Evolutionary conservation across 1,139 yeast species (phyloP), one percentile per base, ranked within the genome.

Genomic region (Saccharomyces hybrid): DNA sequence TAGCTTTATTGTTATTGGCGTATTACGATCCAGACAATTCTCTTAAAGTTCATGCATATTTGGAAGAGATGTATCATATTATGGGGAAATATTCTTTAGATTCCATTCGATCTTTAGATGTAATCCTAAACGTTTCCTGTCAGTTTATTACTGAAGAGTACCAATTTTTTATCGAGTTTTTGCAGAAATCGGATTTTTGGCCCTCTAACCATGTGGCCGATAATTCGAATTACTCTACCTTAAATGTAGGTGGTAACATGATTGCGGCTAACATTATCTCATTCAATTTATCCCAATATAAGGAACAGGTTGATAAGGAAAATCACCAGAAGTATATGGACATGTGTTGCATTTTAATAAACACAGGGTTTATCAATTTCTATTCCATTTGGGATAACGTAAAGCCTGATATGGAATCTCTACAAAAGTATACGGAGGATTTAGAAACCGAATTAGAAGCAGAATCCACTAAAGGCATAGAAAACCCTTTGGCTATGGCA

Each of bases 401-500:
- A 26, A 68, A 74, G 4, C 87, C 88, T 0, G 73, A 70, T 32
- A 67, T 66, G 29, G 63, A 61, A 0, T 54, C 47, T 0, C 64
- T 73, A 73, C 64, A 63, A 0, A 62, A 64, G 9, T 71, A 83
- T 46, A 79, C 82, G 51, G 71, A 70, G 1, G 69, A 71, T 4
- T 80, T 81, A 68, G 76, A 80, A 42, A 74, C 75, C 28, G 75
- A 78, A 24, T 67, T 86, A 61, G 83, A 84, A n/a, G 81, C 81
- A 14, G 79, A 83, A 55, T 83, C 86, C 0, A 76, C 78, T 61
- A 75, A 77, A 58, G 86, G 95, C 0, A 80, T 82, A 27, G 86
- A 89, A 0, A 87, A 86, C 58, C 96, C 96, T 0, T 73, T 91
- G 53, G 95, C 97, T 0, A 70, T 89, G 61, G 96, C 97, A 2